phyloP scores from a whole-genome alignment of 2,329 filamentous ascomycete genomes.

The Fusarium chaquense region DNA sequence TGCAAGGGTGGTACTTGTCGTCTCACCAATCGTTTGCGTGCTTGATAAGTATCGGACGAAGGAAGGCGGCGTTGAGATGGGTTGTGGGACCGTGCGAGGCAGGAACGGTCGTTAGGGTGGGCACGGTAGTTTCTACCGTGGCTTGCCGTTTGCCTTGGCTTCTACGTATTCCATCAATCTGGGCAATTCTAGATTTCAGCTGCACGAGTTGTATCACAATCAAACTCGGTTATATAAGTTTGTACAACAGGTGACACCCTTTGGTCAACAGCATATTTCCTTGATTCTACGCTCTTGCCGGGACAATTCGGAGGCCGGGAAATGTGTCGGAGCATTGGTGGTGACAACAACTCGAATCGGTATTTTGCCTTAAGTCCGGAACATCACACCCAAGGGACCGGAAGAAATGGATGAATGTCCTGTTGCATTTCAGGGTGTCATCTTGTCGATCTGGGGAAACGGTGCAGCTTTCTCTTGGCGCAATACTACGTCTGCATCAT shows the following conservation, averaged over 20 bases:
- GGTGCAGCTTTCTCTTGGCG: constrained; percentile 16
- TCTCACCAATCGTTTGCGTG: background rate
- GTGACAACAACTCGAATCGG: constrained; percentile 20
- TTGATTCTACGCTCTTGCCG: background rate
- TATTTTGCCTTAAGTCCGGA: constrained; percentile 31
- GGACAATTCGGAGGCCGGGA: constrained; percentile 36
- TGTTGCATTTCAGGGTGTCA: constrained; percentile 14
- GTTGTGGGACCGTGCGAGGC: constrained; percentile 32
- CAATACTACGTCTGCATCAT: constrained; percentile 14
- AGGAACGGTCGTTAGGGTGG: constrained; percentile 37
- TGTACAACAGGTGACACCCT: background rate
- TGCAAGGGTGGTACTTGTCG: constrained; percentile 22
- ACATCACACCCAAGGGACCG: background rate
- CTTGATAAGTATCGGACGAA: constrained; percentile 9
- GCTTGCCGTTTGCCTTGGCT: constrained; percentile 16
- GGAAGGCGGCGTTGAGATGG: constrained; percentile 29
- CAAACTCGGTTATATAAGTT: background rate
- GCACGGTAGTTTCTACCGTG: constrained; percentile 34
- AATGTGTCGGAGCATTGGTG: constrained; percentile 8
- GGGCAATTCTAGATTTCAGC: background rate
- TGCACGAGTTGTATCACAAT: too few relatives aligned
- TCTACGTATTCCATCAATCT: background rate
- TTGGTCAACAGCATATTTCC: too few relatives aligned
- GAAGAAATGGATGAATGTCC: constrained; percentile 15
- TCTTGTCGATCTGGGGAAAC: constrained; percentile 29